Evolutionary conservation across 768 basidiomycete genomes (phyloP), one percentile per base, ranked within the genome.

Genomic region (Butyriboletus loyo): DNA sequence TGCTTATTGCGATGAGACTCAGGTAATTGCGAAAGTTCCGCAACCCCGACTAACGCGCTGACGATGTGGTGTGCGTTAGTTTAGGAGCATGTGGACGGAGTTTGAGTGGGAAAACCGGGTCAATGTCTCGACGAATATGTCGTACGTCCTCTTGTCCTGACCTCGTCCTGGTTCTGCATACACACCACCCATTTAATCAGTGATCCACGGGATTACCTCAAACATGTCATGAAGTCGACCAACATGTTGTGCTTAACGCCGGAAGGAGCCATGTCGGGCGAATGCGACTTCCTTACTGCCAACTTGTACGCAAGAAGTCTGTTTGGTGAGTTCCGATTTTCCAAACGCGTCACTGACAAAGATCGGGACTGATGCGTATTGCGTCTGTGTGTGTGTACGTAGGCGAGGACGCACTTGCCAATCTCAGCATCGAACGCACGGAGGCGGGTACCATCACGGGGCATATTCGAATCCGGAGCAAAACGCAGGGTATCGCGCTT

Each of bases 91-190:
- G 93, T 97, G 96, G 96, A 99, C 95, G 25, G 97, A 98, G 71
- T 99, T 99, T 64, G 96, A 99, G 70, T 99, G 96, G 96, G 96
- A 99, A 79, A 99, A 99, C 74, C 83, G 95, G 62, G 96, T 98
- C 50, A 98, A 98, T 65, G 91, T 98, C 49, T 86, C 85, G 58
- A 89, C 86, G 41, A 72, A 83, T 22, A 83, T 95, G 70, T 81
- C 86, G 88, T 91, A 73, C 61, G 89, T 82, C 28, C 8, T 31
- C 6, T 2, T 1, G 35, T 21, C 8, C 22, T n/a, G 9, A 21
- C 25, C 5, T 28, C 17, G 34, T 6, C 7, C 40, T 17, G 7
- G n/a, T n/a, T n/a, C n/a, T n/a, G n/a, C n/a, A 15, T 19, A 10
- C 15, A 14, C 17, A 45, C 45, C 6, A 9, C 5, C 10, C 36